Percentiles rank a stretch among this genome's conserved stretches.
These are phyloP conservation scores for Cystobasidium slooffiae DNA, from an alignment of 1,284 basidiomycete species.

Conservation along the genomic window DNA sequence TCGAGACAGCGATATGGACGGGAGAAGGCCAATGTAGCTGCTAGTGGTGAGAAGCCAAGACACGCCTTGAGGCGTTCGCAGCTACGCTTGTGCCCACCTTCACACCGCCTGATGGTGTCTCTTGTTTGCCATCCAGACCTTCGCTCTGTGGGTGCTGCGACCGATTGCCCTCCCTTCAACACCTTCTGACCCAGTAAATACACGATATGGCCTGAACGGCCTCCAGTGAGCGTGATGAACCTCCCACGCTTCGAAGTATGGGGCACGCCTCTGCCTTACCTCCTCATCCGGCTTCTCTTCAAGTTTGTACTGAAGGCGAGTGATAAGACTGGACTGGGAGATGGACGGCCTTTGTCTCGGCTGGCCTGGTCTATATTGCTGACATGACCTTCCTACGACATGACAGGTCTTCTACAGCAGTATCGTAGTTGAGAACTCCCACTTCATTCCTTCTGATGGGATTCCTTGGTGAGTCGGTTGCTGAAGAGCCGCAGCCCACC, in stretches of 20 bases:
- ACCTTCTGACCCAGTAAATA: background rate
- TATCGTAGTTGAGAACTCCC: constrained; percentile 78
- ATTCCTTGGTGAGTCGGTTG: constrained; percentile 66
- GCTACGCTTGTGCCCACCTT: no score
- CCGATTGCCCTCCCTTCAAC: background rate
- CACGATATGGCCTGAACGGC: background rate
- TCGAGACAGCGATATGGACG: no score
- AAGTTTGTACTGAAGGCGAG: constrained; percentile 43
- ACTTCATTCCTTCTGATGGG: constrained; percentile 71
- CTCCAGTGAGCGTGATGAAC: background rate
- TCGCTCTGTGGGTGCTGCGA: no score
- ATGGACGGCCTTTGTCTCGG: background rate
- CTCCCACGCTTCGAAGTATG: background rate
- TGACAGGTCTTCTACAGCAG: constrained; percentile 80
- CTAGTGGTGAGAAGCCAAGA: no score
- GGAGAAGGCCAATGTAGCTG: no score
- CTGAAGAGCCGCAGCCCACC: background rate
- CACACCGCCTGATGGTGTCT: no score
- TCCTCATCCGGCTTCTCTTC: constrained; percentile 40
- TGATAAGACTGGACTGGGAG: background rate
- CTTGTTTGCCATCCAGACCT: no score
- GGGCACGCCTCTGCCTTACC: constrained; percentile 28
- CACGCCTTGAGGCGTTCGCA: no score
- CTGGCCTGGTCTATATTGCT: no score
- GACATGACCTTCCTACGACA: no score